A percentile compares a stretch with the other conserved stretches of the same genome.
These are phyloP conservation scores for Austroboletus niveus DNA, from an alignment of 1,284 basidiomycete species.

Conservation along the genomic window DNA sequence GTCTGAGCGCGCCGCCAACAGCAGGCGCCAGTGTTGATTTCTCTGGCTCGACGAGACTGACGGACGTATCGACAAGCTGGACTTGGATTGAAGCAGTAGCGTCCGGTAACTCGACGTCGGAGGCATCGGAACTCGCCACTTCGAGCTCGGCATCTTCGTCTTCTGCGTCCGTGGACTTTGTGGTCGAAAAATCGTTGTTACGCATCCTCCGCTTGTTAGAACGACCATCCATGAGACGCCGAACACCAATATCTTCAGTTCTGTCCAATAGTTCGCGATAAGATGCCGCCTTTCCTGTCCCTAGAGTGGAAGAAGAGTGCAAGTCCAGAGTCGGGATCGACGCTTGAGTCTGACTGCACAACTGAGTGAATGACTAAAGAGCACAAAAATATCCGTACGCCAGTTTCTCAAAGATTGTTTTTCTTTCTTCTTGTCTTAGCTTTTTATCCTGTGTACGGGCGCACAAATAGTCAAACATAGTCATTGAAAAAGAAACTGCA, in stretches of 20 bases:
- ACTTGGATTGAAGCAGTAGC: not conserved
- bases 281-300: slow-evolving; percentile 62
- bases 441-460: slow-evolving; percentile 67
- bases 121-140: slow-evolving; percentile 11
- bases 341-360: slow-evolving; percentile 69
- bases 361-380: slow-evolving; percentile 13
- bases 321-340: slow-evolving; percentile 57
- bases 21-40: slow-evolving; percentile 12
- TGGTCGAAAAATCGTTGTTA: slow-evolving; percentile 35
- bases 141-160: slow-evolving; percentile 33
- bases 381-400: slow-evolving; percentile 47
- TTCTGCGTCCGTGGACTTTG: slow-evolving; percentile 33
- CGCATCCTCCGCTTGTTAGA: slow-evolving; percentile 47
- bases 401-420: slow-evolving; percentile 71
- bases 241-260: slow-evolving; percentile 58
- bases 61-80: slow-evolving; percentile 20
- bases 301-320: slow-evolving; percentile 76
- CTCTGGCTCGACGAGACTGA: slow-evolving; percentile 8
- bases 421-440: slow-evolving; percentile 79
- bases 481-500: not conserved
- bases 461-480: not conserved
- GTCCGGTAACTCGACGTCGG: not conserved
- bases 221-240: slow-evolving; percentile 49
- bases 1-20: slow-evolving; percentile 59
- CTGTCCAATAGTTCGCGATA: slow-evolving; percentile 59